A percentile compares a stretch with the other conserved stretches of the same genome.
phyloP scores from a whole-genome alignment of 257 asterid species.

The Plectranthus barbatus region DNA sequence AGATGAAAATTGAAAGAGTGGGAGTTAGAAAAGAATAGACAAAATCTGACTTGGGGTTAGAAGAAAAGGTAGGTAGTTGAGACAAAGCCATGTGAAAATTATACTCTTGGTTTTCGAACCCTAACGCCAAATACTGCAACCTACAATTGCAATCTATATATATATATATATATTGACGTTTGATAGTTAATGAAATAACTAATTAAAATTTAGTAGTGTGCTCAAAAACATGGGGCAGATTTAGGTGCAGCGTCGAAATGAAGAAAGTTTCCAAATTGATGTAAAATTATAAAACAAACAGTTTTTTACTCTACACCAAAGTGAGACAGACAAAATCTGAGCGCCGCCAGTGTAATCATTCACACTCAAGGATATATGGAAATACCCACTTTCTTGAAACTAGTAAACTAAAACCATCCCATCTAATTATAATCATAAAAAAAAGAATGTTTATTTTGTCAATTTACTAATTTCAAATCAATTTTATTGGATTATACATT shows the following conservation, averaged over 20 bases:
- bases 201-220: no score
- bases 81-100: constrained; percentile 40
- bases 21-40: no score
- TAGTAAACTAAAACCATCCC: constrained; percentile 4
- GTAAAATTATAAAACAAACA: constrained; percentile 18
- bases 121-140: constrained; percentile 16
- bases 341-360: constrained; percentile 50
- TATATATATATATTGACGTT: background rate
- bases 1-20: no score
- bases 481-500: no score
- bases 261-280: constrained; percentile 3
- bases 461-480: background rate
- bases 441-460: background rate
- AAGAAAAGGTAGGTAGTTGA: constrained; percentile 3
- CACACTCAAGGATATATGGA: constrained; percentile 13
- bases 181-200: background rate
- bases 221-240: background rate
- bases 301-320: constrained; percentile 10
- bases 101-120: constrained; percentile 24
- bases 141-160: background rate
- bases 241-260: constrained; percentile 11
- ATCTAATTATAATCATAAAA: no score
- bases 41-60: no score
- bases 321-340: constrained; percentile 41
- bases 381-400: constrained; percentile 12